Percentiles rank a stretch among this genome's conserved stretches.
Evolutionary conservation across 306 rosid species (phyloP).

Genomic region (Delonix regia): DNA sequence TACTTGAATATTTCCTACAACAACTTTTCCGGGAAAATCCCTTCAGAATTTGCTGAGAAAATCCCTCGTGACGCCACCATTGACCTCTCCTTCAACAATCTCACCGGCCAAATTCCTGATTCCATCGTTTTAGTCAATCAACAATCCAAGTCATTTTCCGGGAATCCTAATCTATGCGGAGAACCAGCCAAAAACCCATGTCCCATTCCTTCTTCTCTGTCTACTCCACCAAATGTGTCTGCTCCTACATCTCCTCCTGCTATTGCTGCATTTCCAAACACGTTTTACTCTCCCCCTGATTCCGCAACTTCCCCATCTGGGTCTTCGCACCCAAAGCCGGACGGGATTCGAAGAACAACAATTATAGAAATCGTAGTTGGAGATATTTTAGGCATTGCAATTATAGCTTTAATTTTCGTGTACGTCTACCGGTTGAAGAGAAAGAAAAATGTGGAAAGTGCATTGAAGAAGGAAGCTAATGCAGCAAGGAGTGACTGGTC

Average conservation of each 20-base stretch:
- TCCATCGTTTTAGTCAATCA: slow-evolving; percentile 57
- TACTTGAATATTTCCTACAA: slow-evolving; percentile 75
- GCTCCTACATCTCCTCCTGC: slow-evolving; percentile 80
- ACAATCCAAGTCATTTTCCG: slow-evolving; percentile 47
- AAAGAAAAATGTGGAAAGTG: slow-evolving; percentile 46
- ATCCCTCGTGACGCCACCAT: slow-evolving; percentile 63
- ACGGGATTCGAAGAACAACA: slow-evolving; percentile 56
- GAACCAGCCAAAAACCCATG: slow-evolving; percentile 53
- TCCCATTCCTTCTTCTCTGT: slow-evolving; percentile 62
- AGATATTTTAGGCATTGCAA: slow-evolving; percentile 56
- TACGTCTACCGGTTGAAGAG: slow-evolving; percentile 59
- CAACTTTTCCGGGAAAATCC: slow-evolving; percentile 65
- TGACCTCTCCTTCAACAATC: slow-evolving; percentile 79
- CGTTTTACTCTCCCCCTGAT: slow-evolving; percentile 40
- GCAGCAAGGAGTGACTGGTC: slow-evolving; percentile 50
- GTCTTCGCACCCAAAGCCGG: slow-evolving; percentile 29
- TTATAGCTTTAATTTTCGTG: slow-evolving; percentile 59
- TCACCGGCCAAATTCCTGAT: slow-evolving; percentile 69
- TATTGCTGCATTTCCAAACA: slow-evolving; percentile 80
- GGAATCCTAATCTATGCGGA: slow-evolving; percentile 75
- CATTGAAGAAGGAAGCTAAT: slow-evolving; percentile 43
- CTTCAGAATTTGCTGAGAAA: slow-evolving; percentile 50
- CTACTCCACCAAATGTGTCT: slow-evolving; percentile 46
- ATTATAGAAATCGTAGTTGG: slow-evolving; percentile 78
- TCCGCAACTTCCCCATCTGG: slow-evolving; percentile 11